phyloP scores from a whole-genome alignment of 179 eudicot genomes.

The Kewa caespitosa region DNA sequence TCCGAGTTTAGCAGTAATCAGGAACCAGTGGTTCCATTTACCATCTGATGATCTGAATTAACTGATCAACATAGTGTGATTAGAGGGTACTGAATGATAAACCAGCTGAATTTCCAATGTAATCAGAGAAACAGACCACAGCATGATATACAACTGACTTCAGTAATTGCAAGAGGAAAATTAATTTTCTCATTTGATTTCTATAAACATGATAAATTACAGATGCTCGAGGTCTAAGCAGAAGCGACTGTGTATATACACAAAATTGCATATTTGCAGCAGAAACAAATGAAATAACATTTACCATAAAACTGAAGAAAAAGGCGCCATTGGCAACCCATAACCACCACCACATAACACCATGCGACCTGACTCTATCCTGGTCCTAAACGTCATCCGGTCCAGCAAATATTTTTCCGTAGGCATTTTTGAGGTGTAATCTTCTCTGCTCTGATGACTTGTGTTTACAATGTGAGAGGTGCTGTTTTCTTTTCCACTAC shows the following conservation, averaged over 20 bases:
- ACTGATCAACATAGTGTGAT: not conserved
- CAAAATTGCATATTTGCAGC: slow-evolving; percentile 12
- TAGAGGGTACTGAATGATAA: not conserved
- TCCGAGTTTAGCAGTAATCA: too few relatives aligned
- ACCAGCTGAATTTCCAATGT: not conserved
- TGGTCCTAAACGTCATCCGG: slow-evolving; percentile 48
- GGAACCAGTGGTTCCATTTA: not conserved
- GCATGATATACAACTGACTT: not conserved
- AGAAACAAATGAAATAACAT: too few relatives aligned
- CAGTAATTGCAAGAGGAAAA: not conserved
- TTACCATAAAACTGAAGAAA: slow-evolving; percentile 35
- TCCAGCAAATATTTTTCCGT: slow-evolving; percentile 53
- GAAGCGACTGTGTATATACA: not conserved
- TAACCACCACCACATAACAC: slow-evolving; percentile 60
- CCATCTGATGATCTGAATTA: not conserved
- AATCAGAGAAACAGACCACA: not conserved
- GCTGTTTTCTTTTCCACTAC: slow-evolving; percentile 20
- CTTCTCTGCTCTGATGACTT: slow-evolving; percentile 32
- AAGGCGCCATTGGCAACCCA: slow-evolving; percentile 38
- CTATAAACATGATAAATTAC: slow-evolving; percentile 4
- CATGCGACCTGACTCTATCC: slow-evolving; percentile 75
- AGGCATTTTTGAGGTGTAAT: slow-evolving; percentile 24
- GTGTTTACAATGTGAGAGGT: slow-evolving; percentile 19
- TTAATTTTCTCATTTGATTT: slow-evolving; percentile 13
- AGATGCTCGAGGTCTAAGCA: not conserved